Conservation (phyloP, 2,329 filamentous ascomycete genomes). For the Tolypocladium endophyticum region DNA sequence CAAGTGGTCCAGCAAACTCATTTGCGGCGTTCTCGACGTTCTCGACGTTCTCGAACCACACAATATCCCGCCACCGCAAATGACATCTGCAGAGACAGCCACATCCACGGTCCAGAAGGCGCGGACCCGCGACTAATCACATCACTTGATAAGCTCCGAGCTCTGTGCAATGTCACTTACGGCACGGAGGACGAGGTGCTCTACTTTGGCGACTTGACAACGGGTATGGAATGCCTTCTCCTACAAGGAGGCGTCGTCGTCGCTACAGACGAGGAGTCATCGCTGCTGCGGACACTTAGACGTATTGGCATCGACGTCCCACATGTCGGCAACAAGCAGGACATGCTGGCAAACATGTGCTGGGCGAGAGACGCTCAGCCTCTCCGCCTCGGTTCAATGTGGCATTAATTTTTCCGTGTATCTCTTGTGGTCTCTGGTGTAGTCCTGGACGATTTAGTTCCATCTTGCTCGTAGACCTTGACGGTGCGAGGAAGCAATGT, state of each 20-base stretch:
- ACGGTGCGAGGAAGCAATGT: no score
- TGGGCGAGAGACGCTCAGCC: constrained; percentile 36
- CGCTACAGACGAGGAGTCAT: constrained; percentile 21
- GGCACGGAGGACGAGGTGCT: constrained; percentile 18
- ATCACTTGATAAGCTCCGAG: constrained; percentile 34
- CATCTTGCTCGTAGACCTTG: no score
- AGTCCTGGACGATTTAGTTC: no score
- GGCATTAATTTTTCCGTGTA: no score
- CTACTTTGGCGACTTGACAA: constrained; percentile 50
- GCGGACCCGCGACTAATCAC: constrained; percentile 20
- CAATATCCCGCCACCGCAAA: constrained; percentile 32
- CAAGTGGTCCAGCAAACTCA: constrained; percentile 40
- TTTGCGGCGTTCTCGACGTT: constrained; percentile 35
- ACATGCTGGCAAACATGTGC: constrained; percentile 11
- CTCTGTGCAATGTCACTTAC: constrained; percentile 20
- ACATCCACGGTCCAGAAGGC: constrained; percentile 28
- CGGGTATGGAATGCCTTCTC: constrained; percentile 44
- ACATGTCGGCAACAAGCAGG: constrained; percentile 18
- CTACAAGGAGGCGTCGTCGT: constrained; percentile 35
- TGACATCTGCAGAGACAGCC: constrained; percentile 25
- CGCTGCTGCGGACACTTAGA: constrained; percentile 23
- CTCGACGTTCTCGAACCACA: no score
- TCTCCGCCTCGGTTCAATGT: no score
- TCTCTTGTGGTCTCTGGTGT: no score
- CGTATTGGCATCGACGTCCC: constrained; percentile 27